Conservation (phyloP, 441 rosid species). For the Gossypium trilobum region DNA sequence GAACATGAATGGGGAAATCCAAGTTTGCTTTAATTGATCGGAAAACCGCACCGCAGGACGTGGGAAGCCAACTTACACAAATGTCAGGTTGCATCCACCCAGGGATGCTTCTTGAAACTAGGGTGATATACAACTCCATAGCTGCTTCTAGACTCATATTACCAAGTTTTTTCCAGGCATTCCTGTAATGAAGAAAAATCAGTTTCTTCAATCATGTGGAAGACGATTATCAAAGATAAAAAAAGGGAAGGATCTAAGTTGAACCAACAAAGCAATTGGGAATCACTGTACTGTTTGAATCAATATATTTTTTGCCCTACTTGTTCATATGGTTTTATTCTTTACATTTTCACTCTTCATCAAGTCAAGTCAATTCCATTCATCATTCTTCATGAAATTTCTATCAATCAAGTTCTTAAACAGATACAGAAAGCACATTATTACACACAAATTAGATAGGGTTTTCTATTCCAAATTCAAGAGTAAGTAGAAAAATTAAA, state of each 20-base stretch:
- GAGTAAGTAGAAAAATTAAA: not conserved
- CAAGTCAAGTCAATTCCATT: conserved; percentile 4
- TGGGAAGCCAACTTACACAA: conserved; percentile 19
- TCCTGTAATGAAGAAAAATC: conserved; percentile 22
- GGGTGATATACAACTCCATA: conserved; percentile 40
- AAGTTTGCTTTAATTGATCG: not conserved
- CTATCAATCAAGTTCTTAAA: not conserved
- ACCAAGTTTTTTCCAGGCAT: conserved; percentile 43
- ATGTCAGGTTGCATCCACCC: conserved; percentile 22
- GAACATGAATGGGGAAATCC: not conserved
- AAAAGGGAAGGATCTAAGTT: not conserved
- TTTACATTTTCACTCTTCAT: not conserved
- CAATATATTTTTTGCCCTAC: not conserved
- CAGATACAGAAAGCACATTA: not conserved
- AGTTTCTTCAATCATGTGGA: conserved; percentile 1
- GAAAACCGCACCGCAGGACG: not conserved
- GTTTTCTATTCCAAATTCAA: not conserved
- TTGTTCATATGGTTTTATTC: conserved; percentile 1
- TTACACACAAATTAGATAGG: not conserved
- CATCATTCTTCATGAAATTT: not conserved
- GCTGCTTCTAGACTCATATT: conserved; percentile 42
- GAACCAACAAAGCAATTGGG: not conserved
- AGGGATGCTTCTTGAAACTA: conserved; percentile 34
- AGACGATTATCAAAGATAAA: not conserved
- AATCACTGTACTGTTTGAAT: not conserved